Evolutionary conservation across 495 filamentous ascomycete genomes (phyloP).

Genomic region (Xylaria bambusicola): DNA sequence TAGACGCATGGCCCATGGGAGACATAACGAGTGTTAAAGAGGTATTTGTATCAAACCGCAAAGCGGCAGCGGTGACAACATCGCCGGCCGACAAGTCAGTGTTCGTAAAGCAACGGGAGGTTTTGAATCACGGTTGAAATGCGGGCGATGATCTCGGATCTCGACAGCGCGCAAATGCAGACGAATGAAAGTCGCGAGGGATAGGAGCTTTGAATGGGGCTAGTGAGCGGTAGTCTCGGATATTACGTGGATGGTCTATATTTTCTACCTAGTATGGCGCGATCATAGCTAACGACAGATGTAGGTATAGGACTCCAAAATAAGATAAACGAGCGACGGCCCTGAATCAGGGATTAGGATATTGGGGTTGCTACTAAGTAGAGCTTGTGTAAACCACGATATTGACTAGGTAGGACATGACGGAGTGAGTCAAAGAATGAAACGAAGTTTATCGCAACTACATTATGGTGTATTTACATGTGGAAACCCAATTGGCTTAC

Average conservation of each 20-base stretch:
- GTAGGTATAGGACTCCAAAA: no score
- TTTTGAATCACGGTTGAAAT: neutral
- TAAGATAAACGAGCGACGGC: slow-evolving; percentile 11
- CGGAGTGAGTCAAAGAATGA: neutral
- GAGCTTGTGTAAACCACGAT: neutral
- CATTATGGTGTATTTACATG: neutral
- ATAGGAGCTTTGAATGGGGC: no score
- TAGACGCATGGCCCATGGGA: slow-evolving; percentile 15
- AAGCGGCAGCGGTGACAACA: slow-evolving; percentile 14
- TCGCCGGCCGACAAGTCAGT: neutral
- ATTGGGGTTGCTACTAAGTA: neutral
- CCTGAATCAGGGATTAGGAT: neutral
- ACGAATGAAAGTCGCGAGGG: neutral
- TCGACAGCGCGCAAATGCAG: neutral
- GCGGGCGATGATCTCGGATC: no score
- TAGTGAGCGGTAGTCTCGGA: neutral
- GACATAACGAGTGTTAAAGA: slow-evolving; percentile 18
- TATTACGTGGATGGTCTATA: no score
- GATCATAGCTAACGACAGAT: neutral
- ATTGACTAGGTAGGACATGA: neutral
- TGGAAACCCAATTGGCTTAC: slow-evolving; percentile 2
- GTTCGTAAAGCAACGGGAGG: neutral
- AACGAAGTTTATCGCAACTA: neutral
- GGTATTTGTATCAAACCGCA: slow-evolving; percentile 1
- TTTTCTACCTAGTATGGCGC: no score